Base-by-base conservation (phyloP, 805 yeast species). In the Myxozyma neotropica region DNA sequence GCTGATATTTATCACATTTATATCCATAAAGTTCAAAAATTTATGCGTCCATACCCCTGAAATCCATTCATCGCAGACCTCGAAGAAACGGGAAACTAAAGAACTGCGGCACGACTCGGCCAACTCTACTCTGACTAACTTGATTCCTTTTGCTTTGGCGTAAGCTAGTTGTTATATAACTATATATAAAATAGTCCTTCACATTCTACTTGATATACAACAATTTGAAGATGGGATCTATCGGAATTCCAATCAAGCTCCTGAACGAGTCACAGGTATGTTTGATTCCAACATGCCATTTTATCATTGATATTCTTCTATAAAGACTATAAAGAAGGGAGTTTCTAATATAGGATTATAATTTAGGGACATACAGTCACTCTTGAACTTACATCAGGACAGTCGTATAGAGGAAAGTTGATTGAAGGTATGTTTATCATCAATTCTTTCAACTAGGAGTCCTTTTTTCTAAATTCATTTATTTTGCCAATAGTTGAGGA, bases 281-380 rank as follows among this genome's bases (percentile, higher is more conserved):
- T 71, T 17, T 10, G 33, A 29, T 29, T 29, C 10, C 4, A 29
- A 58, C 47, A 53, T 51, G 55, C 4, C 53, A n/a, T 19, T n/a
- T 46, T n/a, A n/a, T n/a, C n/a, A n/a, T n/a, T n/a, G n/a, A n/a
- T n/a, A n/a, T n/a, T n/a, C n/a, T n/a, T n/a, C n/a, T n/a, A n/a
- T n/a, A n/a, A n/a, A n/a, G n/a, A n/a, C n/a, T n/a, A n/a, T n/a
- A n/a, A n/a, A n/a, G n/a, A n/a, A n/a, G n/a, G n/a, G n/a, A n/a
- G n/a, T n/a, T n/a, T n/a, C n/a, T n/a, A n/a, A n/a, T n/a, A n/a
- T n/a, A n/a, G n/a, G n/a, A n/a, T n/a, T n/a, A n/a, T n/a, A n/a
- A n/a, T n/a, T n/a, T 80, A 86, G 78, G 97, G 97, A 49, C 98
- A 93, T 71, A 77, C 84, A 2, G 85, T 93, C 7, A 83, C 95